Base-by-base conservation (phyloP, 1,284 basidiomycete genomes). In the Heterobasidion annosum region DNA sequence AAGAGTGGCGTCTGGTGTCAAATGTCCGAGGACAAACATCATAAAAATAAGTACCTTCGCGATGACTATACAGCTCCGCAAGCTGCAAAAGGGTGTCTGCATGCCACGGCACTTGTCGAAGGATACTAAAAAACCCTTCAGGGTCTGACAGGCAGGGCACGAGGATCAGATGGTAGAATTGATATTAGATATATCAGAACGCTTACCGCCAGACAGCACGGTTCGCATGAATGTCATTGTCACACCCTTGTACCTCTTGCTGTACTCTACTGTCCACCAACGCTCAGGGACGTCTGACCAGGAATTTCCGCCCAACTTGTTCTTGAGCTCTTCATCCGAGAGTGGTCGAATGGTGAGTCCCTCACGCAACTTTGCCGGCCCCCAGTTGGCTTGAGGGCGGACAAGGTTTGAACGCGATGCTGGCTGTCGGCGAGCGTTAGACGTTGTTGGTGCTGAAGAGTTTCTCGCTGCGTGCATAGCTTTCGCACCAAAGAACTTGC, bases 81-180 rank as follows among this genome's bases (percentile, higher is more conserved):
- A 96, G 75, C 64, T 97, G 93, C 1, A 97, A 75, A 0, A 95
- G 74, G 0, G 93, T 95, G 67, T 98, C 94, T 1, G 86, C 89
- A 62, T 97, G 94, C 81, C 92, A 97, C 0, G 84, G 85, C 45
- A 83, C 72, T 46, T 72, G 73, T 13, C 75, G 70, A 13, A 87
- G 57, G 8, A 89, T 69, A 18, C 76, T 71, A 67, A 76, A 83
- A 49, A 89, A 77, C 0, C 81, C 80, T 56, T 87, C 79, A 0
- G 86, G 86, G 63, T 89, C 88, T 88, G 58, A 12, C 12, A 33
- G 25, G 6, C 15, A 6, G 1, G 15, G 12, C 44, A 45, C 33
- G n/a, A 37, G 12, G 32, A 18, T 10, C 15, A 25, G 25, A 5
- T 25, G 25, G 25, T 5, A 25, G 33, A 8, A n/a, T 2, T 9